Evolutionary conservation across 768 basidiomycete species (phyloP), one percentile per base, ranked within the genome.

Genomic region (Pulveroboletus sp.): DNA sequence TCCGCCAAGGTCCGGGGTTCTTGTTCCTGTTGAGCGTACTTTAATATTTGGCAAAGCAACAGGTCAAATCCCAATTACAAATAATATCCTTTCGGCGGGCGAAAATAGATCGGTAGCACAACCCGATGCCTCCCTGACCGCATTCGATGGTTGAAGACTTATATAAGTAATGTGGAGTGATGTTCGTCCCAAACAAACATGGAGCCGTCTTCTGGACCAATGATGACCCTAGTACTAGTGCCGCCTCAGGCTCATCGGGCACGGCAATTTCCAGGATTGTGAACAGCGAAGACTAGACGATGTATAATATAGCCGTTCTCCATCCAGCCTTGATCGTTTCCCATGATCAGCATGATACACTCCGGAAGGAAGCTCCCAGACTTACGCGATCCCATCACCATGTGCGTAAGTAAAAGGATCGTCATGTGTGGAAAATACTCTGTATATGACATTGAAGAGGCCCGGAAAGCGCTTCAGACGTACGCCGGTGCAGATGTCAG

Each of bases 321-420:
- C 17, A 58, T 39, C 38, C 32, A 42, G 48, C 43, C 9, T 51
- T 53, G 45, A 58, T 40, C 24, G 43, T 58, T 51, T 17, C 43
- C 57, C 10, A 56, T 57, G 33, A 4, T 27, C 40, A 58, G 37
- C 27, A 37, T 36, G 52, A 43, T 45, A 52, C 3, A 42, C 13
- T 8, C 20, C 31, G 3, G 50, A 60, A 9, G 58, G 51, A 16
- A 52, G 29, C 27, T 53, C 54, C 58, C 58, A 60, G 46, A 60
- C 19, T 40, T 59, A 46, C 17, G 52, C 45, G 24, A 37, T n/a
- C n/a, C 58, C 54, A 0, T 52, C 23, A 8, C 53, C 58, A 32
- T 59, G 57, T 2, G 58, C 51, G 21, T 54, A 60, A 2, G 50
- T 48, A 34, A 59, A 41, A 5, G 48, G 34, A 14, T 47, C 37